Percentiles rank a stretch among this genome's conserved stretches.
Conservation (phyloP, 2,329 filamentous ascomycete species). For the Xylaria sp. region DNA sequence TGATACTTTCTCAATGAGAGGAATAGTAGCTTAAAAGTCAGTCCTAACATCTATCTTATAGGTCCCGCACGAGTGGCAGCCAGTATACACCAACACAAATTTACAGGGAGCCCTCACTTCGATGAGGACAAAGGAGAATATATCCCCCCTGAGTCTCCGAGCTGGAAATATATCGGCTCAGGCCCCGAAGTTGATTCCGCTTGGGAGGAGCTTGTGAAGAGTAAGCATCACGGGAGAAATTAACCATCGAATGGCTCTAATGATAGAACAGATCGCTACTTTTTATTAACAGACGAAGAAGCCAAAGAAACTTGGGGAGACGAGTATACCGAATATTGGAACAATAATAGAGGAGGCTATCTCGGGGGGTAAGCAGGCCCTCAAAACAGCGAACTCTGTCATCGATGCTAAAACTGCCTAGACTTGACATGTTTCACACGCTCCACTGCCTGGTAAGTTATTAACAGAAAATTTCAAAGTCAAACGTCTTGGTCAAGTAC, state of each 20-base stretch:
- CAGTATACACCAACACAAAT: neutral
- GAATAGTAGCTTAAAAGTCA: neutral
- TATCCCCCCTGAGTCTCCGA: slow-evolving; percentile 10
- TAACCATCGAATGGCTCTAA: neutral
- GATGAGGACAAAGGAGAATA: slow-evolving; percentile 16
- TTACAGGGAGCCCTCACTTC: slow-evolving; percentile 15
- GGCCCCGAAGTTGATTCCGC: slow-evolving; percentile 10
- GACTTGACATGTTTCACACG: slow-evolving; percentile 23
- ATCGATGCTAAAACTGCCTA: neutral
- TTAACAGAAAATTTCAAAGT: neutral
- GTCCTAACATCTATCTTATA: neutral
- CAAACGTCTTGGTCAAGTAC: neutral
- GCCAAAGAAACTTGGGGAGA: slow-evolving; percentile 18
- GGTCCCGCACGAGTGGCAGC: slow-evolving; percentile 6
- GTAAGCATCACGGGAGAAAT: neutral
- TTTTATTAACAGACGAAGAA: slow-evolving; percentile 17
- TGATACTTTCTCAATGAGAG: neutral
- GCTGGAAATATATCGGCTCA: slow-evolving; percentile 17
- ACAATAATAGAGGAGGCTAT: slow-evolving; percentile 13
- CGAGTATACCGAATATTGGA: slow-evolving; percentile 15
- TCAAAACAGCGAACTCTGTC: neutral
- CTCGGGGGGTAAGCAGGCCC: slow-evolving; percentile 12
- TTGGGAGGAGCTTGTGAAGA: slow-evolving; percentile 9
- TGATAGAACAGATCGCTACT: slow-evolving; percentile 12
- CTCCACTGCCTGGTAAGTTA: slow-evolving; percentile 19